Evolutionary conservation across 371 early-diverging fungal genomes (phyloP).

Genomic region (Parasitella parasitica): DNA sequence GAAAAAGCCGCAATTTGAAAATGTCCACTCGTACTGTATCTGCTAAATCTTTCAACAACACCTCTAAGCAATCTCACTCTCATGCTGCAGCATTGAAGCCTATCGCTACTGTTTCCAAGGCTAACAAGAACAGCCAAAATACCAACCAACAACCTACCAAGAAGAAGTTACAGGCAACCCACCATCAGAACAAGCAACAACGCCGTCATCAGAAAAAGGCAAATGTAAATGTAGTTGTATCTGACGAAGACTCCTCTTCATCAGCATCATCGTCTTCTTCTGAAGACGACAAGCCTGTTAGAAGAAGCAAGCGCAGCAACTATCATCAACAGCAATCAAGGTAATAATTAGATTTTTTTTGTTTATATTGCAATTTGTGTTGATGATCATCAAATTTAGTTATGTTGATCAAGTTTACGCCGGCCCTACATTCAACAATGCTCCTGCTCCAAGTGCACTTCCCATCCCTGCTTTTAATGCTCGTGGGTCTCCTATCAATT

Average conservation of each 20-base stretch:
- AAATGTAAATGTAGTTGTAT: not conserved
- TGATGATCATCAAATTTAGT: slow-evolving; percentile 3
- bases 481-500: slow-evolving; percentile 29
- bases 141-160: slow-evolving; percentile 11
- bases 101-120: not conserved
- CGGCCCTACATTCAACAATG: slow-evolving; percentile 81
- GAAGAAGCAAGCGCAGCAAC: not conserved
- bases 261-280: slow-evolving; percentile 21
- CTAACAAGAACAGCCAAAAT: not conserved
- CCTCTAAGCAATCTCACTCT: slow-evolving; percentile 3
- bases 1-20: slow-evolving; percentile 4
- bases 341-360: not conserved
- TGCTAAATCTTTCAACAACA: slow-evolving; percentile 16
- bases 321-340: slow-evolving; percentile 9
- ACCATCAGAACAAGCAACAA: not conserved
- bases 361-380: not conserved
- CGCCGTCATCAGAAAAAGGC: slow-evolving; percentile 12
- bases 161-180: slow-evolving; percentile 15
- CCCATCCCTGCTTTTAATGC: slow-evolving; percentile 71
- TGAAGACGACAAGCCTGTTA: slow-evolving; percentile 9
- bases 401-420: slow-evolving; percentile 59
- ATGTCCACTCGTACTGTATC: slow-evolving; percentile 20
- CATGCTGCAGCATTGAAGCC: slow-evolving; percentile 5
- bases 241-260: slow-evolving; percentile 14
- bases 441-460: slow-evolving; percentile 71